Conservation (phyloP, 2,329 filamentous ascomycete species). For the Sarocladium kiliense region DNA sequence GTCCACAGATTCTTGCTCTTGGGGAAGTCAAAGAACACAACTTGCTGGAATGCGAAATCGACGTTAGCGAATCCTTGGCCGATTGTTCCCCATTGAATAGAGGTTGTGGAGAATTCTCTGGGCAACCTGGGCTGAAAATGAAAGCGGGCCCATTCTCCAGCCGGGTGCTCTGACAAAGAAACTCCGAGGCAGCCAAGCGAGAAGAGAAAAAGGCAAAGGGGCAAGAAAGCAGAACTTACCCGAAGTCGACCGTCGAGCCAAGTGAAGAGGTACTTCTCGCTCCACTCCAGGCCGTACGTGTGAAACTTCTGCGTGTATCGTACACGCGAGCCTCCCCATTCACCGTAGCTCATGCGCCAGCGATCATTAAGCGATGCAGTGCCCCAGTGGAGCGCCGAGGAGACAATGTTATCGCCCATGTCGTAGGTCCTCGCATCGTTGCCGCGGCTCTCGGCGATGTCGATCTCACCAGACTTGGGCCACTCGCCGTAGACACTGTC, state of each 20-base stretch:
- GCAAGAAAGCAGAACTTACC: not conserved
- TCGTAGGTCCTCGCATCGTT: slow-evolving; percentile 42
- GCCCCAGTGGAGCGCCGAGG: slow-evolving; percentile 38
- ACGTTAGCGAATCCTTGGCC: not conserved
- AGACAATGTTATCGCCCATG: slow-evolving; percentile 16
- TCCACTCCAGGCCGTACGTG: slow-evolving; percentile 50
- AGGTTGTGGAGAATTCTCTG: too few relatives aligned
- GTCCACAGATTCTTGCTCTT: slow-evolving; percentile 20
- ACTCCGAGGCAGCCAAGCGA: too few relatives aligned
- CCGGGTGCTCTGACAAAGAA: too few relatives aligned
- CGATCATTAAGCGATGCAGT: slow-evolving; percentile 3
- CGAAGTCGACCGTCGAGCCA: slow-evolving; percentile 39
- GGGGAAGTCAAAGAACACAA: slow-evolving; percentile 32
- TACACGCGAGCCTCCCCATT: not conserved
- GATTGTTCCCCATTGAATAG: not conserved
- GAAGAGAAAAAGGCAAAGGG: not conserved
- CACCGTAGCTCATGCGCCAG: slow-evolving; percentile 8
- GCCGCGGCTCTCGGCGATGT: slow-evolving; percentile 45
- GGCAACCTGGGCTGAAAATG: too few relatives aligned
- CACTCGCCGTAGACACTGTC: slow-evolving; percentile 42
- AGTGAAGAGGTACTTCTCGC: slow-evolving; percentile 45
- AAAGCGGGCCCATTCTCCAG: too few relatives aligned
- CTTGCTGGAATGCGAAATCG: slow-evolving; percentile 23
- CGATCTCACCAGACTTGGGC: slow-evolving; percentile 49
- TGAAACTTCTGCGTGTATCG: slow-evolving; percentile 36